A percentile compares a stretch with the other conserved stretches of the same genome.
phyloP scores from a whole-genome alignment of 306 rosid genomes.

The Aeschynomene evenia region DNA sequence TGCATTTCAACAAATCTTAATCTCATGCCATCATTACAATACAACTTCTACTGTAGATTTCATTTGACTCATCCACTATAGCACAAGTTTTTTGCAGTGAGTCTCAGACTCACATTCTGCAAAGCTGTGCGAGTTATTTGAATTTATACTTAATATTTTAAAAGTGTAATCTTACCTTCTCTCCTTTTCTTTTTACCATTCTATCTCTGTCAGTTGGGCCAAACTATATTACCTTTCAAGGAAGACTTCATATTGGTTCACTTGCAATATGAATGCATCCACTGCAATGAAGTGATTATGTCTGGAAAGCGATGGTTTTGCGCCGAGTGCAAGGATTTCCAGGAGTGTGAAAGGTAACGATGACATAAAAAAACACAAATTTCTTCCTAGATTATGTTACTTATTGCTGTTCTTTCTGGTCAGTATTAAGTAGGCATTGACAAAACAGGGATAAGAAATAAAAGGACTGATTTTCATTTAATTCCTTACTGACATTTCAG shows the following conservation, averaged over 20 bases:
- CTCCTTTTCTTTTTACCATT: conserved; percentile 10
- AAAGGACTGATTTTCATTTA: not conserved
- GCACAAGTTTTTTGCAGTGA: not conserved
- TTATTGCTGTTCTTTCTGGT: not conserved
- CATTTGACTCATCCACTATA: not conserved
- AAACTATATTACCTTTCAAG: conserved; percentile 41
- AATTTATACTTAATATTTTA: not conserved
- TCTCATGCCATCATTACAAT: not conserved
- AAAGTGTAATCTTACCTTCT: conserved; percentile 21
- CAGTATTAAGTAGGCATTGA: not conserved
- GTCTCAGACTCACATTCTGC: not conserved
- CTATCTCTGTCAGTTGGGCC: conserved; percentile 41
- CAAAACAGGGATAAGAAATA: not conserved
- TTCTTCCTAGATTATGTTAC: not conserved
- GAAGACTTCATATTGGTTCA: conserved; percentile 60
- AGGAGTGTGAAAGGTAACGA: conserved; percentile 63
- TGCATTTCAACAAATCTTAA: not conserved
- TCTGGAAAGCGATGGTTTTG: conserved; percentile 63
- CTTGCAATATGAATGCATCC: conserved; percentile 53
- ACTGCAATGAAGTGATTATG: conserved; percentile 48
- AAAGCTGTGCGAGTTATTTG: not conserved
- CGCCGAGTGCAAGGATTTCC: conserved; percentile 51
- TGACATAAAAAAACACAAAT: not conserved
- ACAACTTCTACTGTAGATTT: not conserved
- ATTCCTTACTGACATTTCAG: conserved; percentile 33